Evolutionary conservation across 495 filamentous ascomycete genomes (phyloP).

Genomic region (Talaromyces stipitatus): DNA sequence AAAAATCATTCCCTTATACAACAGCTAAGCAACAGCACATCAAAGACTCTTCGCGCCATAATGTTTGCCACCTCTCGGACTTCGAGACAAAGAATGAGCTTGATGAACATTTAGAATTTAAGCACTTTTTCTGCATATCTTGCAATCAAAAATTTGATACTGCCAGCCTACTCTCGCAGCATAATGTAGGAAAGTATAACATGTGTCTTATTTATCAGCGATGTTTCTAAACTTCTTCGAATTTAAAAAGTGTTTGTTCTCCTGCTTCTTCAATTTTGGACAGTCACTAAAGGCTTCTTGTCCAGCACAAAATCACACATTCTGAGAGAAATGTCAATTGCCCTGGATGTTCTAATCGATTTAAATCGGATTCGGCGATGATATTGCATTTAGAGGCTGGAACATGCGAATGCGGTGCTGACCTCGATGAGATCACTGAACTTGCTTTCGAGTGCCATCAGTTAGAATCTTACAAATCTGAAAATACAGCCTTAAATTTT

Average conservation of each 20-base stretch:
- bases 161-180: too few species aligned
- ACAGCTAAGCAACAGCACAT: not conserved
- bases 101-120: not conserved
- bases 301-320: not conserved
- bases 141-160: not conserved
- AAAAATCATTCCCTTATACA: not conserved
- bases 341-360: not conserved
- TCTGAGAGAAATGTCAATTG: not conserved
- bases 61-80: not conserved
- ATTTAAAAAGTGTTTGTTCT: not conserved
- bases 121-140: not conserved
- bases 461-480: not conserved
- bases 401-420: not conserved
- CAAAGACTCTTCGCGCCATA: not conserved
- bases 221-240: not conserved
- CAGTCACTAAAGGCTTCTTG: not conserved
- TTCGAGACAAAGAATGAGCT: not conserved
- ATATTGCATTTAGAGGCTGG: not conserved
- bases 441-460: not conserved
- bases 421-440: not conserved
- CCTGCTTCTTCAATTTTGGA: not conserved
- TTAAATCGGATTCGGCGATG: not conserved
- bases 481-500: not conserved
- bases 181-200: not conserved
- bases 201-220: not conserved